phyloP scores from a whole-genome alignment of 2,329 filamentous ascomycete genomes.

The Aspergillus carbonarius region DNA sequence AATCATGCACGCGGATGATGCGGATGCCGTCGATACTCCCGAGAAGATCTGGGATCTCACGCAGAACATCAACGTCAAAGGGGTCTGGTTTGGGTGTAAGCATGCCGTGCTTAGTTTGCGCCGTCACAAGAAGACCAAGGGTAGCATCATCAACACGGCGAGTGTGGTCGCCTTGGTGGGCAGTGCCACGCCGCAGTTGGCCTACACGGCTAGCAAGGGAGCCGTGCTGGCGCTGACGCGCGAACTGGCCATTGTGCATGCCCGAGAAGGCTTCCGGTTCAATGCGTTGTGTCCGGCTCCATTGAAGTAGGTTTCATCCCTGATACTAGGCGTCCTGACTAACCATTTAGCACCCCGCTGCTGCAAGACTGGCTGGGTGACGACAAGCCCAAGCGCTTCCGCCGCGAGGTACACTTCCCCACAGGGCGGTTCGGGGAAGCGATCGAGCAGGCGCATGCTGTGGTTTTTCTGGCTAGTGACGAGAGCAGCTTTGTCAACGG shows the following conservation, averaged over 20 bases:
- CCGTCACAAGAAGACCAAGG: constrained; percentile 73
- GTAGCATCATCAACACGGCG: constrained; percentile 88
- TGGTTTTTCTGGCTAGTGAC: constrained; percentile 82
- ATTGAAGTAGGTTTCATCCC: constrained; percentile 59
- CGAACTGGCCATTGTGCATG: constrained; percentile 88
- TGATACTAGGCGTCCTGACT: neutral
- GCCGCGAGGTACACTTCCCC: constrained; percentile 88
- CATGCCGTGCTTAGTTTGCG: constrained; percentile 82
- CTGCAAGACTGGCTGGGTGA: constrained; percentile 92
- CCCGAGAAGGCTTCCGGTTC: constrained; percentile 81
- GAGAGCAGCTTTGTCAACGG: constrained; percentile 89
- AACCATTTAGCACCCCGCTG: constrained; percentile 66
- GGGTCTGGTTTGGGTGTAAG: constrained; percentile 95
- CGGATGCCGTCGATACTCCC: constrained; percentile 76
- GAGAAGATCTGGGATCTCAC: constrained; percentile 94
- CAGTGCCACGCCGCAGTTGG: constrained; percentile 81
- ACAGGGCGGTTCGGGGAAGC: constrained; percentile 86
- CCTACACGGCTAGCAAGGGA: constrained; percentile 92
- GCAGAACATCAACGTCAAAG: constrained; percentile 93
- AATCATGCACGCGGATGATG: constrained; percentile 87
- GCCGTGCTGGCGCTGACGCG: constrained; percentile 86
- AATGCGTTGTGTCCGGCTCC: constrained; percentile 88
- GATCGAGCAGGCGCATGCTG: constrained; percentile 85
- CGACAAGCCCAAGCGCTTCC: constrained; percentile 73
- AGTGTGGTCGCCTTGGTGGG: constrained; percentile 85